Evolutionary conservation across 1,284 basidiomycete species (phyloP), one percentile per base, ranked within the genome.

Genomic region (Moesziomyces aphidis): DNA sequence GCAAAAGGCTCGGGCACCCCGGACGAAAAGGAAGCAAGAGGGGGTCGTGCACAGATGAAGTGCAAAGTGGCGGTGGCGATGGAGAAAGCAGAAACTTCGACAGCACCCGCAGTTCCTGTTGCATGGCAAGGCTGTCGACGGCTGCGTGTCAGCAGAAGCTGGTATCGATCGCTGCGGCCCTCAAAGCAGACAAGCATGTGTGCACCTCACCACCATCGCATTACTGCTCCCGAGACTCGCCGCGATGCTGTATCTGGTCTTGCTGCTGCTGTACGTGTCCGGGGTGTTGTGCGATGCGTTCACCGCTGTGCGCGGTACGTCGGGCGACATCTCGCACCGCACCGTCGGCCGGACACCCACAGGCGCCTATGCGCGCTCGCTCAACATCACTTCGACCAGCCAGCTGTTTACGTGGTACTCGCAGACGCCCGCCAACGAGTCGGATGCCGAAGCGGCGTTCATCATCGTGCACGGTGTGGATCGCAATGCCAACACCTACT

Each of bases 401-500:
- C 13, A 53, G 34, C 59, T 78, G 46, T 76, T 76, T 49, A 74
- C 69, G 0, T 78, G 76, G 76, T 70, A 73, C 48, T 73, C 67
- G 21, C 70, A 76, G 50, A 64, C 73, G 6, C 76, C 76, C 3
- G 3, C 45, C 39, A 36, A 66, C 50, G 73, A 78, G 48, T n/a
- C 64, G 1, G 45, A 66, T 11, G 73, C 76, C 52, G 71, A 73
- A 47, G 52, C 65, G 5, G 79, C 67, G 0, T 62, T 81, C 39
- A 79, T 81, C 58, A 60, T 77, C 50, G 50, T 80, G 44, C 79
- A 81, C 59, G 79, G 79, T 15, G 67, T 73, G 26, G 31, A 57
- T 9, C 68, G 79, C 28, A 80, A 81, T 24, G 79, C 73, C 2
- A 47, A 60, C 23, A 61, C 54, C 19, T 81, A 81, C 58, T 81